A percentile compares a stretch with the other conserved stretches of the same genome.
These are phyloP conservation scores for Trichocladium antarcticum DNA, from an alignment of 495 filamentous ascomycete species.

Conservation along the genomic window DNA sequence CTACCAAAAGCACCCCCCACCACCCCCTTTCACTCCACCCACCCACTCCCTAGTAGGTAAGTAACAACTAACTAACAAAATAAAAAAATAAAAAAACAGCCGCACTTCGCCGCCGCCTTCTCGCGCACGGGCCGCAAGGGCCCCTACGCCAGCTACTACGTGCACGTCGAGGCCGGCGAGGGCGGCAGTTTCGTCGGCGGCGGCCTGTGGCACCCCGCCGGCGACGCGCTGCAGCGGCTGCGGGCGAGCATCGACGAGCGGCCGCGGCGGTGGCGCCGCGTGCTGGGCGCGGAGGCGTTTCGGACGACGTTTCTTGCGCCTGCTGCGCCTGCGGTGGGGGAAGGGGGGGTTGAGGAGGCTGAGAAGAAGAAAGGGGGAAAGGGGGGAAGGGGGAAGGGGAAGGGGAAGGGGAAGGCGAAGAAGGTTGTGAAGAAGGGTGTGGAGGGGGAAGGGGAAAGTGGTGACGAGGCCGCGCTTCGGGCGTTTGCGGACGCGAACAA, in stretches of 20 bases:
- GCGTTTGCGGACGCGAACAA: conserved; percentile 58
- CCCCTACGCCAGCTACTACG: conserved; percentile 74
- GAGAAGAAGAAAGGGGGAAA: neutral
- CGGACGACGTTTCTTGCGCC: conserved; percentile 47
- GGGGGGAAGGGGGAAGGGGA: conserved; percentile 18
- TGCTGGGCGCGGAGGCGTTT: conserved; percentile 48
- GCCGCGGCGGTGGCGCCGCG: conserved; percentile 51
- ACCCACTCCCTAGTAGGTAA: too few relatives aligned
- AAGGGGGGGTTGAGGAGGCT: neutral
- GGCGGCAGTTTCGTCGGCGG: conserved; percentile 46
- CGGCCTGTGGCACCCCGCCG: conserved; percentile 68
- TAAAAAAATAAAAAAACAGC: too few relatives aligned
- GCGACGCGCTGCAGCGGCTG: conserved; percentile 47
- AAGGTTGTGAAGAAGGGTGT: too few relatives aligned
- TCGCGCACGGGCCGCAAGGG: conserved; percentile 78
- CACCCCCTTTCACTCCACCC: neutral
- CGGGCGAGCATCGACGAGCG: conserved; percentile 63
- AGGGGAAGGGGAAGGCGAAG: neutral
- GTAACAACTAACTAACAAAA: too few relatives aligned
- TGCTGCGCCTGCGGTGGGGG: neutral
- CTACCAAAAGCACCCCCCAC: conserved; percentile 18
- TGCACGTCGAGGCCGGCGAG: conserved; percentile 34
- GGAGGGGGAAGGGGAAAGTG: conserved; percentile 26
- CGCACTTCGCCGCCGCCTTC: conserved; percentile 76
- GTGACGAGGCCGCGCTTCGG: conserved; percentile 33